Base-by-base conservation (phyloP, 2,329 filamentous ascomycete genomes). In the Laburnicola sp. region DNA sequence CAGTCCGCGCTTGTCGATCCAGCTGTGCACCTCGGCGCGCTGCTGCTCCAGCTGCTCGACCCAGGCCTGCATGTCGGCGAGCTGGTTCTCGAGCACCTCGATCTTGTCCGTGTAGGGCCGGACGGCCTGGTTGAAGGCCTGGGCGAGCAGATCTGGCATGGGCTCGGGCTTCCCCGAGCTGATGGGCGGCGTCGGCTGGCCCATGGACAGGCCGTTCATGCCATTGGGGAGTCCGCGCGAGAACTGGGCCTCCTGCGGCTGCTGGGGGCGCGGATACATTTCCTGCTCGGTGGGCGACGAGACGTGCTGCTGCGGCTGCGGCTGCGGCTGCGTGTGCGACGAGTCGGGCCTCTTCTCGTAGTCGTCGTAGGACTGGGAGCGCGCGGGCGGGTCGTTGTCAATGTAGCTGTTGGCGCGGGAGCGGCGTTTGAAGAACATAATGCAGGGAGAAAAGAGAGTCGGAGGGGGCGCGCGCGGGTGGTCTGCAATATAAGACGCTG, bases 1-100 rank as follows among this genome's bases (percentile, higher is more conserved):
- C 44, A 81, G 60, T 22, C 79, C 79, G 35, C 79, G 72, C 73
- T 82, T 82, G 70, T 82, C 79, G 49, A 82, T 81, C 79, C 79
- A 82, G 42, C 75, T 73, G 65, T 80, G 77, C 30, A 82, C 76
- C 52, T 82, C 79, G 26, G 72, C 71, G 54, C 78, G 71, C 73
- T 81, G 77, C 55, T 74, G 69, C 68, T 81, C 78, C 55, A 81
- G 65, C 63, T 77, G 73, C 64, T 80, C 77, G 45, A 81, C 71
- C 69, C 77, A 80, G 8, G 72, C 67, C 55, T 75, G 73, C 66
- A 80, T 64, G 60, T 81, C 79, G 45, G 76, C 75, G 42, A 80
- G 70, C 70, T 81, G 77, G 52, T 64, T 72, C 69, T 81, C 78
- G 53, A 81, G 68, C 50, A 74, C 71, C 58, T 81, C 78, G 45